Base-by-base conservation (phyloP, 2,329 filamentous ascomycete genomes). In the Fusarium napiforme region DNA sequence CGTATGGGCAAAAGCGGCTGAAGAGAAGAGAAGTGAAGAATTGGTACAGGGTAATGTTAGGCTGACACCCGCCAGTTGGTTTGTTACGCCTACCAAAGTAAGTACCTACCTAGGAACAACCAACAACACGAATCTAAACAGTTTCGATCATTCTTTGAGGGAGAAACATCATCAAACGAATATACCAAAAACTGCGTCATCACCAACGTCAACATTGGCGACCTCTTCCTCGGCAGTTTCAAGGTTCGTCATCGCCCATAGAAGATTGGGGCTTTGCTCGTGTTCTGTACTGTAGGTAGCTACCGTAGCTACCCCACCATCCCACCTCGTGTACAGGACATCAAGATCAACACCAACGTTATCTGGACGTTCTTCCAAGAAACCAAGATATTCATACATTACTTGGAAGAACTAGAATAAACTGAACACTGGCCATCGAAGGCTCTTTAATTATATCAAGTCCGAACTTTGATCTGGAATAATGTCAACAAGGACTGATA, bases 261-360 rank as follows among this genome's bases (percentile, higher is more conserved):
- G 14, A 23, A 36, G 40, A 28, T 50, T 28, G 46, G 32, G 62
- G 46, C 57, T 62, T 64, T 62, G 57, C 62, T 64, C 57, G 57
- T 61, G 61, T 64, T 42, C 55, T 61, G 56, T 39, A 45, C 32
- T 12, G 12, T 32, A 23, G 23, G 23, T 23, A 23, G 23, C 23
- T 23, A 23, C 23, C 23, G 23, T 23, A 32, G 43, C 43, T 49
- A 39, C 58, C 47, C 63, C 63, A 64, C 63, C 40, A 55, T 43
- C 60, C 62, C 36, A 37, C 59, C 47, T 55, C 47, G 37, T 42
- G 30, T 46, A 37, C 23, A 30, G 30, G 39, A 61, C 36, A 57
- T 56, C 45, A 12, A 55, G n/a, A 32, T 57, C 59, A 64, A 32
- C 21, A 28, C 32, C 28, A 53, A 39, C 39, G 28, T 42, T 49